Percentiles rank a stretch among this genome's conserved stretches.
phyloP scores from a whole-genome alignment of 805 yeast genomes.

The Kuraishia floccosa region DNA sequence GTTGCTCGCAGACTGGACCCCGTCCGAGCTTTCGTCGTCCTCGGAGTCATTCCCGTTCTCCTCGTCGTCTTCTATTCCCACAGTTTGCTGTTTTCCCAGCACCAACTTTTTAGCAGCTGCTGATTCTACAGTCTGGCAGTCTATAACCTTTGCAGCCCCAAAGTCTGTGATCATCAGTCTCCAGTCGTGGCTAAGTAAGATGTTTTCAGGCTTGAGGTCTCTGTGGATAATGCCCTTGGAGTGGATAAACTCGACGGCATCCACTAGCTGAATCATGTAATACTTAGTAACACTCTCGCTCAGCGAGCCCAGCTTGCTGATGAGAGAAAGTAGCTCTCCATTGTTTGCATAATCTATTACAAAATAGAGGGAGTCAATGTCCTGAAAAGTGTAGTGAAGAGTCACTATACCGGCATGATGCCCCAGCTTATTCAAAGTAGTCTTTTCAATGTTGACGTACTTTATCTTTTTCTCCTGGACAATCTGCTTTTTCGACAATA shows the following conservation, averaged over 20 bases:
- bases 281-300: conserved; percentile 68
- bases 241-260: conserved; percentile 84
- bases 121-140: no score
- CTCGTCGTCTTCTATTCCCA: conserved; percentile 12
- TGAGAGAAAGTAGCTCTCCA: conserved; percentile 81
- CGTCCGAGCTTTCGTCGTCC: background rate
- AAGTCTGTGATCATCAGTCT: conserved; percentile 90
- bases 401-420: conserved; percentile 93
- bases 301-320: conserved; percentile 67
- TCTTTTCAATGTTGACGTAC: conserved; percentile 91
- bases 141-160: conserved; percentile 88
- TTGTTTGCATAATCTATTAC: conserved; percentile 91
- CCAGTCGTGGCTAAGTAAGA: conserved; percentile 75
- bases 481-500: conserved; percentile 84
- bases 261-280: conserved; percentile 81
- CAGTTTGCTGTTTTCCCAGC: no score
- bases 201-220: conserved; percentile 92
- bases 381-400: conserved; percentile 90
- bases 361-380: conserved; percentile 74
- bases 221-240: conserved; percentile 84
- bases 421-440: conserved; percentile 77
- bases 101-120: no score
- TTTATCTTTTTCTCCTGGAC: conserved; percentile 91
- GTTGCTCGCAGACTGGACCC: conserved; percentile 12
- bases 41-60: background rate